Evolutionary conservation across 176 grass and related monocot genomes (phyloP), one percentile per base, ranked within the genome.

Genomic region (Elaeis guineensis): DNA sequence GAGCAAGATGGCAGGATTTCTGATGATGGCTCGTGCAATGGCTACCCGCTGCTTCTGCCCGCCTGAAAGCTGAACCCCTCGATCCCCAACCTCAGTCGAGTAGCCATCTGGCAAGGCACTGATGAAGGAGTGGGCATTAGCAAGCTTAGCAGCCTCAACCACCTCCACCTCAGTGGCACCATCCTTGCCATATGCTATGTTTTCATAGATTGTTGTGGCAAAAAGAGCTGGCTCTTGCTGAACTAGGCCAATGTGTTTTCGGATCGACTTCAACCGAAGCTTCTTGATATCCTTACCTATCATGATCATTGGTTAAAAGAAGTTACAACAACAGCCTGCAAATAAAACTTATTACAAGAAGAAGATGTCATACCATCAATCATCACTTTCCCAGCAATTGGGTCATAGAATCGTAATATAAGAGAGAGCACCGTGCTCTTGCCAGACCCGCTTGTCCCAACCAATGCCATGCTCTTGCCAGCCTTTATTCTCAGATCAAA

Each of bases 41-140:
- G 93, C 93, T 59, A 97, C 85, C 14, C 93, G 87, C 78, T 97
- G 93, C 75, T 78, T 82, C 76, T 97, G 93, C 23, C 93, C 93
- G 2, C 93, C 93, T 0, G 93, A 97, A 3, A 97, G 78, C 63
- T 97, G 93, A 69, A 97, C 82, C 12, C 93, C 92, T 5, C 92
- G 83, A 75, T 97, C 87, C 19, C 92, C 93, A 11, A 85, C 93
- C 82, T 76, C 91, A 0, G 93, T 97, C 61, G 57, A 59, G 81
- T 97, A 97, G 8, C 87, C 93, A 17, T 97, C 93, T 0, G 93
- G 93, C 56, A 97, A 66, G 15, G 87, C 64, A 65, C 93, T 97
- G 80, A 97, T 79, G 87, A 97, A 97, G 76, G 84, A 78, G 75
- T 97, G 93, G 57, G 93, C 93, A 62, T 97, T 97, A 32, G 87